Percentiles rank a stretch among this genome's conserved stretches.
Evolutionary conservation across 2,329 filamentous ascomycete species (phyloP).

Genomic region (Aspergillus floridensis): DNA sequence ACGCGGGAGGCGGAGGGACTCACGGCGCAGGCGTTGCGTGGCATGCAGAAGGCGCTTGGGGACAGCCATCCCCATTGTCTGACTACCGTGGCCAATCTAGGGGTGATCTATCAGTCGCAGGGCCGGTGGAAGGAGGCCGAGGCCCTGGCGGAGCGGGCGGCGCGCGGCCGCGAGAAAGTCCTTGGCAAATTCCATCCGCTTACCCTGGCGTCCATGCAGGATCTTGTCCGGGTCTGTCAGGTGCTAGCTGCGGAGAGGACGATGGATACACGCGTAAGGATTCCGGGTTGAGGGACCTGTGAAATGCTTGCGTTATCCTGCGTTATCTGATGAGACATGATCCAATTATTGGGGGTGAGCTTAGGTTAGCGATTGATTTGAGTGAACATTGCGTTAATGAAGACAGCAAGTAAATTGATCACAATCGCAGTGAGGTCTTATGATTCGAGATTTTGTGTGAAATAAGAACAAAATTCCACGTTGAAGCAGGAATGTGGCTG

Average conservation of each 20-base stretch:
- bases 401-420: background rate
- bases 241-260: constrained; percentile 6
- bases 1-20: constrained; percentile 1
- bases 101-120: constrained; percentile 9
- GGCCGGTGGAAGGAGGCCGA: constrained; percentile 10
- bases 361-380: background rate
- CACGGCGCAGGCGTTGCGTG: constrained; percentile 3
- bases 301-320: background rate
- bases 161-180: constrained; percentile 4
- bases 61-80: constrained; percentile 6
- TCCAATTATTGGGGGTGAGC: background rate
- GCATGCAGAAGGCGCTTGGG: constrained; percentile 7
- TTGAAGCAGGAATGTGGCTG: no score
- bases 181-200: constrained; percentile 8
- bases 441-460: no score
- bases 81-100: constrained; percentile 8
- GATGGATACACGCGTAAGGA: background rate
- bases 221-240: constrained; percentile 7
- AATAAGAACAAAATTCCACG: no score
- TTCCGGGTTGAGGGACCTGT: background rate
- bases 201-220: constrained; percentile 6
- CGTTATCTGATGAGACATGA: background rate
- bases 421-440: background rate
- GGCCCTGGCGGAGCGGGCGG: background rate
- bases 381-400: background rate